Percentiles rank a stretch among this genome's conserved stretches.
phyloP scores from a whole-genome alignment of 2,329 filamentous ascomycete species.

The Monosporascus sp. region DNA sequence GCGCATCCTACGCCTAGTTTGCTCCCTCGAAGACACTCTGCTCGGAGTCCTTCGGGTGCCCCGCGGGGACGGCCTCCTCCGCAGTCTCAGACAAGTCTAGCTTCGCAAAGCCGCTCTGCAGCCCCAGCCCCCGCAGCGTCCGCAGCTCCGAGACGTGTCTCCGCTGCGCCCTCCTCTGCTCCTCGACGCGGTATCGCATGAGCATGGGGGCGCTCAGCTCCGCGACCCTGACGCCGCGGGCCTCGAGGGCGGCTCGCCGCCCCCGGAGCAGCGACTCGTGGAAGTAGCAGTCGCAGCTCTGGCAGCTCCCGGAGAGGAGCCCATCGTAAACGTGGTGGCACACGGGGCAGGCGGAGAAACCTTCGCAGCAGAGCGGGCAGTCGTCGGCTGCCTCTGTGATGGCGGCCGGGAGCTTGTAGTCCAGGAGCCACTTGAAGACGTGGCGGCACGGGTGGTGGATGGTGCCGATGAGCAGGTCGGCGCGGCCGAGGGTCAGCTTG shows the following conservation, averaged over 20 bases:
- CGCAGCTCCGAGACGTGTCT: neutral
- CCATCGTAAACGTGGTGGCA: neutral
- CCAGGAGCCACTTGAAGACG: constrained; percentile 8
- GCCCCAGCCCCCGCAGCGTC: too few relatives aligned
- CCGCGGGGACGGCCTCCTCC: too few relatives aligned
- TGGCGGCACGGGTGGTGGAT: constrained; percentile 8
- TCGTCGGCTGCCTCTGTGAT: constrained; percentile 1
- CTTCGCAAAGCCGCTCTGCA: too few relatives aligned
- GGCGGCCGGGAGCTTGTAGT: constrained; percentile 3
- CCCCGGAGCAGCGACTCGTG: neutral
- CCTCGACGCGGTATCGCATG: neutral
- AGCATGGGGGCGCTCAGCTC: neutral
- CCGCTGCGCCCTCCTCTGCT: neutral
- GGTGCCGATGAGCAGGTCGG: constrained; percentile 7
- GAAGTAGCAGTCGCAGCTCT: neutral
- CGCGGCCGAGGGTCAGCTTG: constrained; percentile 2
- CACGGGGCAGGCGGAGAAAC: neutral
- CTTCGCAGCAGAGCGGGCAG: constrained; percentile 4
- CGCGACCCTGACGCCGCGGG: neutral
- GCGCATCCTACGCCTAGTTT: too few relatives aligned
- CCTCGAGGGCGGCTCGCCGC: neutral
- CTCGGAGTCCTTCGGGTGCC: too few relatives aligned
- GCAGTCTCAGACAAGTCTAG: too few relatives aligned
- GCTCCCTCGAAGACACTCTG: too few relatives aligned
- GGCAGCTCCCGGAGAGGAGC: neutral